phyloP scores from a whole-genome alignment of 352 stramenopile species.

The Phytophthora agathidicida region DNA sequence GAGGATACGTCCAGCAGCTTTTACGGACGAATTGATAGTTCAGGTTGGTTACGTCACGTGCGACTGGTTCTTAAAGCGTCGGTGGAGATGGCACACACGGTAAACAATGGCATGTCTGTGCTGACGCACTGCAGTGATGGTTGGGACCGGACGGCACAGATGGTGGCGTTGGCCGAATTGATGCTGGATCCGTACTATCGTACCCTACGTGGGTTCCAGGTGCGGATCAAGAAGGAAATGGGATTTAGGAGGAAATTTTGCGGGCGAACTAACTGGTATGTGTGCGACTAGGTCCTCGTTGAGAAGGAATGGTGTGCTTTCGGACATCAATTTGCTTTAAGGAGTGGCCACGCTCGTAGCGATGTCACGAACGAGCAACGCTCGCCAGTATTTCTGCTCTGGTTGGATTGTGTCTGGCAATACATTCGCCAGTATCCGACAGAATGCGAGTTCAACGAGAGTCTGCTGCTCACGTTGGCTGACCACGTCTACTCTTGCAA shows the following conservation, averaged over 20 bases:
- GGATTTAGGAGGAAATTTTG: background rate
- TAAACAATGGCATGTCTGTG: slow-evolving; percentile 94
- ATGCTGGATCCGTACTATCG: slow-evolving; percentile 98
- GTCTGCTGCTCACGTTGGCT: slow-evolving; percentile 91
- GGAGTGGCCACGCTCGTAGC: slow-evolving; percentile 92
- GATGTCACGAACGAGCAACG: slow-evolving; percentile 93
- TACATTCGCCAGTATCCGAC: slow-evolving; percentile 95
- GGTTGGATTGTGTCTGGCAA: slow-evolving; percentile 98
- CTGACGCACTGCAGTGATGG: slow-evolving; percentile 99
- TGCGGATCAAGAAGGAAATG: slow-evolving; percentile 86
- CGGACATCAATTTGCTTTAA: slow-evolving; percentile 97
- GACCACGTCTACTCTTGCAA: slow-evolving; percentile 98
- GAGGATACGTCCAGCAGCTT: slow-evolving; percentile 90
- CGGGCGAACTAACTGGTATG: background rate
- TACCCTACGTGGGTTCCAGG: slow-evolving; percentile 96
- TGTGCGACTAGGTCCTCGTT: slow-evolving; percentile 74
- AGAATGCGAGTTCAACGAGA: slow-evolving; percentile 98
- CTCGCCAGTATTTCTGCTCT: slow-evolving; percentile 99
- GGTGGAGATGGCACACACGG: slow-evolving; percentile 92
- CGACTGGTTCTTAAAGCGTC: slow-evolving; percentile 93
- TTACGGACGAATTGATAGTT: slow-evolving; percentile 91
- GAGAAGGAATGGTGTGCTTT: slow-evolving; percentile 99
- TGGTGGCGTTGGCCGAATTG: slow-evolving; percentile 95
- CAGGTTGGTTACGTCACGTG: slow-evolving; percentile 96
- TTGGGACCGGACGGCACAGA: slow-evolving; percentile 99